A percentile compares a stretch with the other conserved stretches of the same genome.
phyloP scores from a whole-genome alignment of 2,329 filamentous ascomycete species.

The Aureobasidium zeae region DNA sequence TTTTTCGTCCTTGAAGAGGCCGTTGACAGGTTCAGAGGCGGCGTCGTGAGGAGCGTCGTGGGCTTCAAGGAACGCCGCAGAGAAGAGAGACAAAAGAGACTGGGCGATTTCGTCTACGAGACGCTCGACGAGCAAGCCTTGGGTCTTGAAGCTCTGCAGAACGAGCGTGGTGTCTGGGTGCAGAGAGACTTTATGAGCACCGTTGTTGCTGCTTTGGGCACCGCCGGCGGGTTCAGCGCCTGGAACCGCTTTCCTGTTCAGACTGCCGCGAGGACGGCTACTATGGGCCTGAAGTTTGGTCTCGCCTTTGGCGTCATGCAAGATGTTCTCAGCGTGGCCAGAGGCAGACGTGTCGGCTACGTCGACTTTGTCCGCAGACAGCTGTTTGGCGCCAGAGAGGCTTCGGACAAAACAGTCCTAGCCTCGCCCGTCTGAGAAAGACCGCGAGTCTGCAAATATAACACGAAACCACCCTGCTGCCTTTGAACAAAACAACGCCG shows the following conservation, averaged over 20 bases:
- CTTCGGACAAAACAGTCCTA: not conserved
- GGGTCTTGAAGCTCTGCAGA: conserved; percentile 19
- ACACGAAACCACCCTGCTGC: not conserved
- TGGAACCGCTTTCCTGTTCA: conserved; percentile 74
- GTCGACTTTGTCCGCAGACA: conserved; percentile 48
- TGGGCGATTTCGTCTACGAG: conserved; percentile 27
- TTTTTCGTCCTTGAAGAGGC: conserved; percentile 80
- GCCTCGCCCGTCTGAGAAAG: conserved; percentile 1
- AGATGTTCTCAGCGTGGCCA: conserved; percentile 59
- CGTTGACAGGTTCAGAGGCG: conserved; percentile 65
- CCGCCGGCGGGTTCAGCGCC: conserved; percentile 78
- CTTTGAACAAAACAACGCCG: not conserved
- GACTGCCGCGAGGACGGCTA: conserved; percentile 54
- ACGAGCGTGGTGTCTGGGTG: conserved; percentile 23
- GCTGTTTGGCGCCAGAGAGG: conserved; percentile 19
- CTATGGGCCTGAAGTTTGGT: conserved; percentile 68
- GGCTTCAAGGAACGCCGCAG: conserved; percentile 31
- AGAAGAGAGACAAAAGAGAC: conserved; percentile 25
- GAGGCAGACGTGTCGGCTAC: conserved; percentile 66
- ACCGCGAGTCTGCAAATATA: not conserved
- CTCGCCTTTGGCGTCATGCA: conserved; percentile 72
- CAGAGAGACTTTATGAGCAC: conserved; percentile 69
- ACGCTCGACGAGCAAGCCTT: conserved; percentile 20
- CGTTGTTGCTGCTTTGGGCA: conserved; percentile 69
- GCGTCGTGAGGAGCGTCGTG: conserved; percentile 41